Percentiles rank a stretch among this genome's conserved stretches.
These are phyloP conservation scores for Cicer cuneatum DNA, from an alignment of 306 rosid species.

Conservation along the genomic window DNA sequence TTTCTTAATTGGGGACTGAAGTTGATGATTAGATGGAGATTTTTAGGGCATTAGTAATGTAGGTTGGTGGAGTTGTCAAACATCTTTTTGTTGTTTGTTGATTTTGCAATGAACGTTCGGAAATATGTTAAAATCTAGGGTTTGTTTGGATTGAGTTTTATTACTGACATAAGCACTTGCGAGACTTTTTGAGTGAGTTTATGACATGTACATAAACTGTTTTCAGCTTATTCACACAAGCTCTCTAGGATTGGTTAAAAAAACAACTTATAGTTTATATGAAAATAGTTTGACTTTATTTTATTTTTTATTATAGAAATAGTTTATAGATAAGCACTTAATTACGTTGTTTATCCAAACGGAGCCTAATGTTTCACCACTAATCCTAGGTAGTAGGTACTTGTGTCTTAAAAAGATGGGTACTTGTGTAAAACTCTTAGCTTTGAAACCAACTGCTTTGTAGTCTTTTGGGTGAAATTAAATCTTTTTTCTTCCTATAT, in stretches of 20 bases:
- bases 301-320: not conserved
- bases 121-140: not conserved
- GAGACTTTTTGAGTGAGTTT: not conserved
- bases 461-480: not conserved
- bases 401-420: not conserved
- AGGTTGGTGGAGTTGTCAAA: slow-evolving; percentile 14
- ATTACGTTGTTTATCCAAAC: not conserved
- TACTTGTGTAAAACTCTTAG: not conserved
- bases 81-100: not conserved
- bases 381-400: not conserved
- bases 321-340: not conserved
- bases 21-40: slow-evolving; percentile 25
- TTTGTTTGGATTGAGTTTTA: not conserved
- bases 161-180: not conserved
- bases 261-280: not conserved
- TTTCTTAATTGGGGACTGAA: not conserved
- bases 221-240: not conserved
- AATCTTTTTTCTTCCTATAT: not conserved
- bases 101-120: not conserved
- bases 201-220: not conserved
- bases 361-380: not conserved
- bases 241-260: not conserved
- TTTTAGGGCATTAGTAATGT: not conserved
- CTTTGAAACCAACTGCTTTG: not conserved
- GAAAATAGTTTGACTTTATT: not conserved